Evolutionary conservation across 306 rosid genomes (phyloP).

Genomic region (Bauhinia variegata): DNA sequence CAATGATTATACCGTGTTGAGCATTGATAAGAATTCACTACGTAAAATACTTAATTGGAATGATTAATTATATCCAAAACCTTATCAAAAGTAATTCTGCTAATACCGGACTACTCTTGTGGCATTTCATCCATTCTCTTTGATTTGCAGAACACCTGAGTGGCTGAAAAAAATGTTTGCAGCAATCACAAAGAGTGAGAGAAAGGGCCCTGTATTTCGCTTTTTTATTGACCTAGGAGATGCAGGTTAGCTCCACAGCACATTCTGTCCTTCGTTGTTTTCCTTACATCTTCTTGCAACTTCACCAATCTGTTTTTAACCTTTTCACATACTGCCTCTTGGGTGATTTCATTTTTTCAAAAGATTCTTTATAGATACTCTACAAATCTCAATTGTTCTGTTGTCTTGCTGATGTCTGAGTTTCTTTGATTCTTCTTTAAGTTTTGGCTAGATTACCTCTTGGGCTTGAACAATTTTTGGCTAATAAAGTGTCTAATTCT

Average conservation of each 20-base stretch:
- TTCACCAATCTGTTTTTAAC: background rate
- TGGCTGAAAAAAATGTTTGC: slow-evolving; percentile 93
- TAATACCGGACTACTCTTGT: no score
- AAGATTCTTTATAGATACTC: background rate
- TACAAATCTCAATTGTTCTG: background rate
- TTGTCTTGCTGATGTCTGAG: slow-evolving; percentile 15
- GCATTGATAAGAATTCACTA: slow-evolving; percentile 11
- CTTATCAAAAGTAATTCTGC: no score
- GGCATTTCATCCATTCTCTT: slow-evolving; percentile 20
- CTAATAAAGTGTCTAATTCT: slow-evolving; percentile 12
- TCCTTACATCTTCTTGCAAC: slow-evolving; percentile 18
- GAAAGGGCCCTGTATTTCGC: slow-evolving; percentile 90
- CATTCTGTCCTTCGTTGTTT: background rate
- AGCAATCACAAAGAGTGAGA: slow-evolving; percentile 75
- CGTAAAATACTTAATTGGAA: slow-evolving; percentile 17
- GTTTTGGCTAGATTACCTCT: background rate
- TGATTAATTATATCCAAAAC: background rate
- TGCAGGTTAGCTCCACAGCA: slow-evolving; percentile 70
- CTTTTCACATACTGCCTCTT: slow-evolving; percentile 2
- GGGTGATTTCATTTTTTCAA: background rate
- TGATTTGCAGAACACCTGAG: slow-evolving; percentile 75
- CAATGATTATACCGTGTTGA: slow-evolving; percentile 13
- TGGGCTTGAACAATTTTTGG: slow-evolving; percentile 3
- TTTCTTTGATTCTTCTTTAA: background rate
- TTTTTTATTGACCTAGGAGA: slow-evolving; percentile 97